A percentile compares a stretch with the other conserved stretches of the same genome.
These are phyloP conservation scores for Ceratocystis eucalypticola DNA, from an alignment of 2,329 filamentous ascomycete genomes.

Conservation along the genomic window DNA sequence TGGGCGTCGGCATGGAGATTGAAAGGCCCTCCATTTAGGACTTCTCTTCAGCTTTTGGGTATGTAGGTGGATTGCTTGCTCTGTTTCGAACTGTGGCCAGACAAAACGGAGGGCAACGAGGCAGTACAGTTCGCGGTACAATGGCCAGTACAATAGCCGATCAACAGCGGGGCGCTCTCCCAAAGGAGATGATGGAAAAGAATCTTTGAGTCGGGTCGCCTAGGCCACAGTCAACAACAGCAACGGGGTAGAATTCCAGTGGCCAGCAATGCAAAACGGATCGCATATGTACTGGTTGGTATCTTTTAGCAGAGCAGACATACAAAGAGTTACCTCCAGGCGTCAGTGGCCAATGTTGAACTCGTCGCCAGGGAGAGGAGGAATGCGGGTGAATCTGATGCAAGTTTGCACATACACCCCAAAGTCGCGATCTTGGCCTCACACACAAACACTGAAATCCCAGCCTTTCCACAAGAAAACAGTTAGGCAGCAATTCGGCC, in stretches of 20 bases:
- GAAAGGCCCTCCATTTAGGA: not conserved
- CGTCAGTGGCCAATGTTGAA: not conserved
- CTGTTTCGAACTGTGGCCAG: not conserved
- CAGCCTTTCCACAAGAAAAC: not conserved
- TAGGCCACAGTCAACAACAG: constrained; percentile 7
- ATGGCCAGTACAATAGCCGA: not conserved
- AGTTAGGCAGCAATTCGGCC: not conserved
- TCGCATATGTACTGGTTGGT: too few relatives aligned
- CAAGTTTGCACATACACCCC: not conserved
- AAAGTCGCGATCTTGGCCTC: constrained; percentile 7
- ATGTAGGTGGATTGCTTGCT: not conserved
- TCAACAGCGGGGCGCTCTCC: constrained; percentile 1
- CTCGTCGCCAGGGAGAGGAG: not conserved
- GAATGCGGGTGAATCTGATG: constrained; percentile 5
- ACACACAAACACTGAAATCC: not conserved
- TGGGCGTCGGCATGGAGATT: constrained; percentile 6
- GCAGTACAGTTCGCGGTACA: not conserved
- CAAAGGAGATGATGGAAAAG: not conserved
- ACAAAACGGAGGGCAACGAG: constrained; percentile 1
- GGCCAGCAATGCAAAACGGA: not conserved
- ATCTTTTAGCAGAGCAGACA: not conserved
- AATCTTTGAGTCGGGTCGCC: constrained; percentile 7
- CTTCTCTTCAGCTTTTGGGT: not conserved
- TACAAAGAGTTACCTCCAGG: not conserved
- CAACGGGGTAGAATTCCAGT: constrained; percentile 12